Base-by-base conservation (phyloP, 345 rosid species). In the Gossypium herbaceum region DNA sequence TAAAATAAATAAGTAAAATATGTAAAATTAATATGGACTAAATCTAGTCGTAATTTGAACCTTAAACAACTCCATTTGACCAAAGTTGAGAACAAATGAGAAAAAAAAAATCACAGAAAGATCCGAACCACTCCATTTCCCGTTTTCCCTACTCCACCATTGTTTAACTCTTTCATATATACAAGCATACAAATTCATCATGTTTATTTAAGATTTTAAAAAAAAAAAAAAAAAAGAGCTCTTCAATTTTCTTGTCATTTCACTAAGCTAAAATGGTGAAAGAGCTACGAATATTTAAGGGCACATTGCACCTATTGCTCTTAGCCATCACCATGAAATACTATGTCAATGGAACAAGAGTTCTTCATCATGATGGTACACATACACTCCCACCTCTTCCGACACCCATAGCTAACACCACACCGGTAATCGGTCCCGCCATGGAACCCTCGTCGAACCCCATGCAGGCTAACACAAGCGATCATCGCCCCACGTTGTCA, bases 61-160 rank as follows among this genome's bases (percentile, higher is more conserved):
- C 3, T 22, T 47, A 7, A 67, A 47, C 71, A 45, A 47, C 71
- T 47, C 56, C 71, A 67, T 47, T 67, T 45, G 71, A 17, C 41
- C 24, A 47, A 47, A 67, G 20, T 47, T 25, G 1, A 44, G 47
- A 19, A 66, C 29, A 66, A n/a, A 59, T 5, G 10, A 10, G 11
- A 3, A 25, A 16, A 47, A 68, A 29, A 34, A 34, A 34, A 34
- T 20, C 2, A 34, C 7, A 34, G 1, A 34, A 1, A 69, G 19
- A 12, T 45, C 16, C 24, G 20, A 69, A 51, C 59, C 16, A 50
- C 73, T 69, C 59, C 73, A 51, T 51, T 25, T 20, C 34, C 43
- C 3, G 48, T 51, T 51, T 51, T 29, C 59, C 60, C 73, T 69
- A 39, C 73, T 69, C 73, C 73, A 50, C 73, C 59, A 27, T 51